phyloP scores from a whole-genome alignment of 164 flowering plant species.

The Liriodendron chinense region DNA sequence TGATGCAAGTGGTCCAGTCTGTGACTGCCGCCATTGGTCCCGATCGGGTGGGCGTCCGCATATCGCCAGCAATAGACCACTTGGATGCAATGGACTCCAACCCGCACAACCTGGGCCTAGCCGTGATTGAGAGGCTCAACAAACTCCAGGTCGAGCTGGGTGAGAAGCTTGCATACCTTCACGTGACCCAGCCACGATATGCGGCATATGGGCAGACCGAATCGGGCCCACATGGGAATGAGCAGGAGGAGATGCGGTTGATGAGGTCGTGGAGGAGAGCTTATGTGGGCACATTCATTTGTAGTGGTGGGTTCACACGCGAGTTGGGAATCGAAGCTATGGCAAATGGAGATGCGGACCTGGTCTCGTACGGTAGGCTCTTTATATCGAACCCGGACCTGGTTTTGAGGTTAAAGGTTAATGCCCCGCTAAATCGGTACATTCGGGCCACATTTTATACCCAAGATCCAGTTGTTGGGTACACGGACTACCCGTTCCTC shows the following conservation, averaged over 20 bases:
- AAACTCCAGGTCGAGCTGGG: conserved; percentile 20
- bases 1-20: conserved; percentile 21
- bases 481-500: conserved; percentile 44
- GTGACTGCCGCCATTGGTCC: conserved; percentile 36
- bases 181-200: conserved; percentile 38
- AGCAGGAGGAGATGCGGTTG: conserved; percentile 21
- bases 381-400: conserved; percentile 47
- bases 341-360: conserved; percentile 36
- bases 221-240: conserved; percentile 17
- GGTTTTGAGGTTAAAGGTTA: conserved; percentile 23
- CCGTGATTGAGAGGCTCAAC: conserved; percentile 25
- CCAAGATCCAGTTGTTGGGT: conserved; percentile 37
- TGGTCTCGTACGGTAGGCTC: conserved; percentile 36
- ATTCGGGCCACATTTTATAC: conserved; percentile 36
- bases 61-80: conserved; percentile 39
- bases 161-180: conserved; percentile 29
- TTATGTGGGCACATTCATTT: conserved; percentile 31
- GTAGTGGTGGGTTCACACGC: conserved; percentile 42
- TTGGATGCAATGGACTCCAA: conserved; percentile 36
- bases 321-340: conserved; percentile 35
- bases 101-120: conserved; percentile 28
- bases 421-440: conserved; percentile 34
- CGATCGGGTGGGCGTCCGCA: conserved; percentile 34
- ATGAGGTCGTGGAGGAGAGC: conserved; percentile 24
- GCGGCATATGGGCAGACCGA: conserved; percentile 32